Percentiles rank a stretch among this genome's conserved stretches.
phyloP scores from a whole-genome alignment of 78 protist genomes.

The slime mould (Dictyostelium discoideum) region dicty_2.7 NC_007089.4:2318501-2319000 shows the following conservation, averaged over 20 bases:
- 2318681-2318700: constrained; percentile 86
- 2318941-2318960: constrained; percentile 84
- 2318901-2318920: constrained; percentile 88
- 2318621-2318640: constrained; percentile 80
- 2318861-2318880: constrained; percentile 84
- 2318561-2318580: constrained; percentile 83
- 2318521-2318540: constrained; percentile 84
- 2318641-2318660: constrained; percentile 77
- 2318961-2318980: constrained; percentile 82
- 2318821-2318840: constrained; percentile 78
- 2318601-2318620: constrained; percentile 81
- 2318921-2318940: constrained; percentile 88
- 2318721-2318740: constrained; percentile 88
- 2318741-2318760: constrained; percentile 86
- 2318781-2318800: constrained; percentile 68
- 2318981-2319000: constrained; percentile 87
- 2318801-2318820: constrained; percentile 74
- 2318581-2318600: constrained; percentile 63
- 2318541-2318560: constrained; percentile 85
- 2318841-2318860: constrained; percentile 80
- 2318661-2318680: constrained; percentile 85
- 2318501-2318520: constrained; percentile 88
- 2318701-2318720: constrained; percentile 87
- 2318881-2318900: constrained; percentile 80
- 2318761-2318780: constrained; percentile 74